phyloP scores from a whole-genome alignment of 176 grass and related monocot species.

The Triticum dicoccoides region DNA sequence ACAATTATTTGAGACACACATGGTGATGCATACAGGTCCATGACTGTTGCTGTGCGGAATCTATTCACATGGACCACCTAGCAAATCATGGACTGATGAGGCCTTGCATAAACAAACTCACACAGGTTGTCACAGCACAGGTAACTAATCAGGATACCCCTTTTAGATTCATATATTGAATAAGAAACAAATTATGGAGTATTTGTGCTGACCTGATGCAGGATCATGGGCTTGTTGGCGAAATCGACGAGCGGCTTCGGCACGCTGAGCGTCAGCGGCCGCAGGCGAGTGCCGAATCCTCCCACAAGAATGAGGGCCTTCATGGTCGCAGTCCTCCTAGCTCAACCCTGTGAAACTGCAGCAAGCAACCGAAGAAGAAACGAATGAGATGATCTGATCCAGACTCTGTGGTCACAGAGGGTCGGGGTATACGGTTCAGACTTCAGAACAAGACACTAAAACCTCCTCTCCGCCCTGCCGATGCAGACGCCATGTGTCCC shows the following conservation, averaged over 20 bases:
- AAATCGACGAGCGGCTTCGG: constrained; percentile 97
- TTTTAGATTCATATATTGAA: neutral
- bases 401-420: neutral
- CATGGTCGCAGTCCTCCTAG: constrained; percentile 43
- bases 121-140: constrained; percentile 12
- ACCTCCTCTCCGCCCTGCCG: neutral
- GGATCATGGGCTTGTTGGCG: constrained; percentile 93
- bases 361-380: constrained; percentile 10
- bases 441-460: neutral
- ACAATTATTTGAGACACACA: constrained; percentile 13
- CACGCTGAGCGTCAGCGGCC: constrained; percentile 84
- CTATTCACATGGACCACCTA: constrained; percentile 37
- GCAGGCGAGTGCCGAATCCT: constrained; percentile 89
- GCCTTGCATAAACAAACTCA: neutral
- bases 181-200: neutral
- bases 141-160: neutral
- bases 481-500: constrained; percentile 19
- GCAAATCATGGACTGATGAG: neutral
- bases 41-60: neutral
- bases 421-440: neutral
- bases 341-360: constrained; percentile 39
- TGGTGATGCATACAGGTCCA: neutral
- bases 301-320: constrained; percentile 94
- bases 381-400: constrained; percentile 21
- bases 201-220: constrained; percentile 70